These are phyloP conservation scores for Trypanosoma rangeli DNA, from an alignment of 208 protist species.

Conservation along the genomic window DNA sequence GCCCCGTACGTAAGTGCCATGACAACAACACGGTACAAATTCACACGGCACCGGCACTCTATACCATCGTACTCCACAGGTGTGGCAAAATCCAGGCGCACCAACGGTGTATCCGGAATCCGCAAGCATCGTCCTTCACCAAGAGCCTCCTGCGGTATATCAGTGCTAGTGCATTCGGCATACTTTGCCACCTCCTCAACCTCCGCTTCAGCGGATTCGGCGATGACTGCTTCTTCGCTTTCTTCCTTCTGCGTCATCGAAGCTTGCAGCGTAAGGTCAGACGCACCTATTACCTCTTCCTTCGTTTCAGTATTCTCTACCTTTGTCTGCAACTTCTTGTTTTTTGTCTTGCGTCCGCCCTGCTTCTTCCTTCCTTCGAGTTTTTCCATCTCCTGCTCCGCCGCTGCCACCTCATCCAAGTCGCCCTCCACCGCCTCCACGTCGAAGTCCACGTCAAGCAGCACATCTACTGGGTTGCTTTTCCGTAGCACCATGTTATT, in stretches of 20 bases:
- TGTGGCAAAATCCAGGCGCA: conserved; percentile 36
- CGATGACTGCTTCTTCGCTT: conserved; percentile 4
- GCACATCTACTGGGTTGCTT: conserved; percentile 26
- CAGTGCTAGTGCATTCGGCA: conserved; percentile 19
- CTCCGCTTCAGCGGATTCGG: conserved; percentile 5
- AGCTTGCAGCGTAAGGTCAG: neutral
- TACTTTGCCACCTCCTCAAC: conserved; percentile 28
- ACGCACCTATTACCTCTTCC: conserved; percentile 2
- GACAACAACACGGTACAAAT: conserved; percentile 67
- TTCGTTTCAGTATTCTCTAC: conserved; percentile 3
- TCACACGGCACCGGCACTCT: conserved; percentile 52
- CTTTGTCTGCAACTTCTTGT: conserved; percentile 31
- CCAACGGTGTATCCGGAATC: conserved; percentile 44
- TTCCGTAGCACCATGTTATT: conserved; percentile 3
- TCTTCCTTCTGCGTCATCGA: neutral
- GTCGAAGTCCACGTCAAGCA: conserved; percentile 20
- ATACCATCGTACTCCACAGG: conserved; percentile 46
- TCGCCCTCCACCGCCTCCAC: conserved; percentile 36
- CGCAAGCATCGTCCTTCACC: conserved; percentile 36
- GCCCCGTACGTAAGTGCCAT: conserved; percentile 35
- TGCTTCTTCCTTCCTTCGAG: conserved; percentile 33
- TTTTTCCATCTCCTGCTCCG: conserved; percentile 21
- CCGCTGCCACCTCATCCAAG: conserved; percentile 31
- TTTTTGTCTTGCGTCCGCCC: conserved; percentile 29
- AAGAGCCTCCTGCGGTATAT: conserved; percentile 28